Conservation (phyloP, 2,329 filamentous ascomycete genomes). For the Aspergillus pseudoterreus region DNA sequence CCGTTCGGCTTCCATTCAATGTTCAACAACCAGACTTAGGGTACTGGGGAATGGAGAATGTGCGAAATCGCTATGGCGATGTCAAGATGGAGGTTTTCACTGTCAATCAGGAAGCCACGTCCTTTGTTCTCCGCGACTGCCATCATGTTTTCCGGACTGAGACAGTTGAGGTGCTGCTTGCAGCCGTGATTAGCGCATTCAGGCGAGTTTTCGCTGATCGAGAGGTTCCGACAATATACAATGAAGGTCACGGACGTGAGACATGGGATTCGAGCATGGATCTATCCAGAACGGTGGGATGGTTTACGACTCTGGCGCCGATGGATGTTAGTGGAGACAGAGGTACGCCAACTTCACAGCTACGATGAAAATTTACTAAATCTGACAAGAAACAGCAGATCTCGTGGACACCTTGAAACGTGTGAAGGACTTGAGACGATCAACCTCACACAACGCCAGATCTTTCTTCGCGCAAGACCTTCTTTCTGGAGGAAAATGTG, state of each 20-base stretch:
- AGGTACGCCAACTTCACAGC: conserved; percentile 15
- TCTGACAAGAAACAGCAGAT: conserved; percentile 6
- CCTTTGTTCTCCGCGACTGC: conserved; percentile 28
- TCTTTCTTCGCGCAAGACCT: conserved; percentile 35
- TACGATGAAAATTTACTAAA: neutral
- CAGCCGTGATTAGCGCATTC: conserved; percentile 43
- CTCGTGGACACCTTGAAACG: conserved; percentile 31
- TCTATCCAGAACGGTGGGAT: conserved; percentile 47
- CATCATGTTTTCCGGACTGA: conserved; percentile 34
- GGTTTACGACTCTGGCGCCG: conserved; percentile 50
- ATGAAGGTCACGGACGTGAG: conserved; percentile 50
- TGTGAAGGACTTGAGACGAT: conserved; percentile 39
- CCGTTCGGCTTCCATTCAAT: conserved; percentile 22
- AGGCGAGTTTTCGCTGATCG: conserved; percentile 41
- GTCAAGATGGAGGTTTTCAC: conserved; percentile 33
- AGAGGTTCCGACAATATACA: conserved; percentile 43
- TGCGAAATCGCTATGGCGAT: conserved; percentile 32
- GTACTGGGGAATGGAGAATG: conserved; percentile 36
- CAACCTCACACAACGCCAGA: conserved; percentile 28
- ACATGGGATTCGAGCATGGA: conserved; percentile 44
- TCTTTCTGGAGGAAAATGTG: conserved; percentile 22
- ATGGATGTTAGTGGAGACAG: conserved; percentile 29
- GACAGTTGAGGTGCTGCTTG: conserved; percentile 35
- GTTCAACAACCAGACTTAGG: conserved; percentile 27
- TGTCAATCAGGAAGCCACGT: conserved; percentile 29